phyloP scores from a whole-genome alignment of 257 asterid genomes.

The Lycium ferocissimum region DNA sequence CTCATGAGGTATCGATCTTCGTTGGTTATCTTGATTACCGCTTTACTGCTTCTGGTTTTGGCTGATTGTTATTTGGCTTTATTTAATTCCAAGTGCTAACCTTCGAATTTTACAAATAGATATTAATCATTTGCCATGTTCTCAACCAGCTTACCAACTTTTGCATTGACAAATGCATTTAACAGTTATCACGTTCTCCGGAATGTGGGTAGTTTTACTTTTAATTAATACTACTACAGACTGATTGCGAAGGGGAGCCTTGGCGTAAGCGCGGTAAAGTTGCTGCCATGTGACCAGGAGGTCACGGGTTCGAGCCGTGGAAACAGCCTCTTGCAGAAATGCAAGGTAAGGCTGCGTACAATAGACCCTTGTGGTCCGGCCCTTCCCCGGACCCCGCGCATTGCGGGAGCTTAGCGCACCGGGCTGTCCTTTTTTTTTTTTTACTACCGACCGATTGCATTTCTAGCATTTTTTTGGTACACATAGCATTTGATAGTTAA shows the following conservation, averaged over 20 bases:
- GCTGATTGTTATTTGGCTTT: neutral
- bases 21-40: neutral
- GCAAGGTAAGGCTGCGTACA: too few species aligned
- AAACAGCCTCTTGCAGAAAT: too few species aligned
- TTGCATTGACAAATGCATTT: neutral
- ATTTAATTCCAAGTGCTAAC: neutral
- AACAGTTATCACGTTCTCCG: neutral
- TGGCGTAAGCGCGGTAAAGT: too few species aligned
- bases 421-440: too few species aligned
- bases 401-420: too few species aligned
- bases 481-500: neutral
- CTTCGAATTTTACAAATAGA: neutral
- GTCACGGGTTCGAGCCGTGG: too few species aligned
- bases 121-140: neutral
- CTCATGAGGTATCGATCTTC: constrained; percentile 69
- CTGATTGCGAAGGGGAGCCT: too few species aligned
- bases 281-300: too few species aligned
- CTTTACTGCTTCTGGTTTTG: neutral
- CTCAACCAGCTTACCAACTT: neutral
- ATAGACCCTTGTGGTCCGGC: too few species aligned
- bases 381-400: too few species aligned
- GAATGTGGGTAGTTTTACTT: neutral
- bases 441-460: too few species aligned
- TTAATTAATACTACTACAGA: too few species aligned
- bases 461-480: neutral